Evolutionary conservation across 257 asterid species (phyloP).

Genomic region (Mitragyna speciosa): DNA sequence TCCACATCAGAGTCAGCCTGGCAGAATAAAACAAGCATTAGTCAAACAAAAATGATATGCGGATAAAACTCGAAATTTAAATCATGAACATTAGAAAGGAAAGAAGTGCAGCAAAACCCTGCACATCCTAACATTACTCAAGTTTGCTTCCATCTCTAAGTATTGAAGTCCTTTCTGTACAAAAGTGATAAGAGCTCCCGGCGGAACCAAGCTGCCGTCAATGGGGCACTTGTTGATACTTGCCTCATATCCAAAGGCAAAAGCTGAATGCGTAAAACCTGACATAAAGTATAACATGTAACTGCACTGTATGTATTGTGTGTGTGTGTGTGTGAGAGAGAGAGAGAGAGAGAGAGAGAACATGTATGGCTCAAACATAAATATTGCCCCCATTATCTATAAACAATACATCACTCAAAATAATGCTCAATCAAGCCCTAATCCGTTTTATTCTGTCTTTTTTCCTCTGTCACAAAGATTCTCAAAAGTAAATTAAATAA

Average conservation of each 20-base stretch:
- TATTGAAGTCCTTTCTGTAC: conserved; percentile 49
- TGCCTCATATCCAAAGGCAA: conserved; percentile 44
- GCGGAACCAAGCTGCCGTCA: conserved; percentile 41
- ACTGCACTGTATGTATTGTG: neutral
- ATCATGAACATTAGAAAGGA: neutral
- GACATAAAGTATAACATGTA: conserved; percentile 5
- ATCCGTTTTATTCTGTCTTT: neutral
- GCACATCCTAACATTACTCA: conserved; percentile 37
- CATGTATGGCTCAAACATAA: neutral
- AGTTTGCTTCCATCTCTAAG: conserved; percentile 49
- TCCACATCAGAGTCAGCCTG: conserved; percentile 38
- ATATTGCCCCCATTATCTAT: neutral
- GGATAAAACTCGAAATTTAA: neutral
- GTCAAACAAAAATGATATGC: conserved; percentile 10
- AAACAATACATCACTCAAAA: neutral
- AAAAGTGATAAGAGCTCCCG: conserved; percentile 36
- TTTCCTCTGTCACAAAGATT: neutral
- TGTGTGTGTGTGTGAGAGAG: too few species aligned
- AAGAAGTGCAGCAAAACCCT: conserved; percentile 10
- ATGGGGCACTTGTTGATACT: conserved; percentile 27
- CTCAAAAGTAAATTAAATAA: neutral
- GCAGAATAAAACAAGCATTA: conserved; percentile 12
- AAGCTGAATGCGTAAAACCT: conserved; percentile 47
- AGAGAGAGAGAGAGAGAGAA: neutral
- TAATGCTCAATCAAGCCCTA: neutral